phyloP scores from a whole-genome alignment of 106 monocot genomes.

The Acanthochlamys bracteata region DNA sequence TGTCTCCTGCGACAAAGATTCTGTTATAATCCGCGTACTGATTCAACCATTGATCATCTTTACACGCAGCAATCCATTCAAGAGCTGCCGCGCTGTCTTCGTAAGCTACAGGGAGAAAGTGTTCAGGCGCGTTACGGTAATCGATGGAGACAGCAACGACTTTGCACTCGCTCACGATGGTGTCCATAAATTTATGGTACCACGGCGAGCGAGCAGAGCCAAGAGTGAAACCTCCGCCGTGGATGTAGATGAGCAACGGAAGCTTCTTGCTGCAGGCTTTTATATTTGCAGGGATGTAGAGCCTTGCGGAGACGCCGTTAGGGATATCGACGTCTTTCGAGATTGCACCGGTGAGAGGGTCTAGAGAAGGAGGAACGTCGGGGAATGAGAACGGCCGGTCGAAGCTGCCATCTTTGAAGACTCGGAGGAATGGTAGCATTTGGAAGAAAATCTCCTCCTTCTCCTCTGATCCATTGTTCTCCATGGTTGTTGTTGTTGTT shows the following conservation, averaged over 20 bases:
- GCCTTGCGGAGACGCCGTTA: background rate
- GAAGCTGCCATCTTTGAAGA: conserved; percentile 9
- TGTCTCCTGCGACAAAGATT: conserved; percentile 14
- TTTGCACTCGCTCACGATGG: conserved; percentile 5
- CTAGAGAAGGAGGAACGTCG: conserved; percentile 12
- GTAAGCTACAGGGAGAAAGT: conserved; percentile 24
- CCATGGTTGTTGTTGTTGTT: no score
- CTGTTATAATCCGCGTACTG: background rate
- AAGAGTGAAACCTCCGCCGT: conserved; percentile 14
- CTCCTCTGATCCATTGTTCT: no score
- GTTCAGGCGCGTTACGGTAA: conserved; percentile 31
- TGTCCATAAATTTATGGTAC: conserved; percentile 22
- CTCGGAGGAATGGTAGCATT: background rate
- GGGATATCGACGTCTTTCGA: conserved; percentile 16
- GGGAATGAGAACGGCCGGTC: conserved; percentile 1
- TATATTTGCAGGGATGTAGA: conserved; percentile 13
- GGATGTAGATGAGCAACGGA: conserved; percentile 26
- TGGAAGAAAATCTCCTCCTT: background rate
- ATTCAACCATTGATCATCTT: conserved; percentile 3
- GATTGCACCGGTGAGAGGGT: background rate
- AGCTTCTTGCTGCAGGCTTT: background rate
- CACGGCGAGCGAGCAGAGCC: conserved; percentile 2
- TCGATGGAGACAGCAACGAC: conserved; percentile 25
- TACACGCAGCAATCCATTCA: background rate
- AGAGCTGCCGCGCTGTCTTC: conserved; percentile 10